Percentiles rank a stretch among this genome's conserved stretches.
Evolutionary conservation across 768 basidiomycete species (phyloP).

Genomic region (Pleurotus citrinopileatus): DNA sequence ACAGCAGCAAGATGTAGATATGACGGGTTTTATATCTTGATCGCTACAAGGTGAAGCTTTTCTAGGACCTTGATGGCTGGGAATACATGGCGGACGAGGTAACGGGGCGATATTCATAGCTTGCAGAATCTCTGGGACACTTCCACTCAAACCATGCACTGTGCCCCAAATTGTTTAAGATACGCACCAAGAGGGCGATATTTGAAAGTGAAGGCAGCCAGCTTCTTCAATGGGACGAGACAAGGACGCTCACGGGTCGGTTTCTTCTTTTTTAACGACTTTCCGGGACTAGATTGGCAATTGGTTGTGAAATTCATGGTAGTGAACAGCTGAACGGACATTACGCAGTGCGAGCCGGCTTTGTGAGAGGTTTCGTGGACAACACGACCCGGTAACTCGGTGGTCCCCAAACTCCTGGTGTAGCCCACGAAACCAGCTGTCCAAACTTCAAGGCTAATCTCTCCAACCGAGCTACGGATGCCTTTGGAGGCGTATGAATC

Average conservation of each 20-base stretch:
- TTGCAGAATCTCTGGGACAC: neutral
- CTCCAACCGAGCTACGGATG: neutral
- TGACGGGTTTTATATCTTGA: no score
- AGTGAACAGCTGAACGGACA: slow-evolving; percentile 19
- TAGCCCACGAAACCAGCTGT: slow-evolving; percentile 8
- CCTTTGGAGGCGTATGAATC: no score
- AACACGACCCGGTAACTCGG: slow-evolving; percentile 1
- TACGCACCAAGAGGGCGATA: slow-evolving; percentile 19
- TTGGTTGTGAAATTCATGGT: neutral
- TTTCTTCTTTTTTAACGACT: no score
- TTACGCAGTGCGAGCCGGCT: slow-evolving; percentile 22
- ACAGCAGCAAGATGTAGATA: no score
- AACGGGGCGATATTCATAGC: neutral
- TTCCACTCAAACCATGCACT: no score
- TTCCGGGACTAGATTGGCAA: no score
- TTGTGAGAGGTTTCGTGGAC: slow-evolving; percentile 26
- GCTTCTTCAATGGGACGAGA: neutral
- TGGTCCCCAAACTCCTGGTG: neutral
- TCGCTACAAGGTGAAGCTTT: no score
- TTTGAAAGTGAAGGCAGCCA: slow-evolving; percentile 16
- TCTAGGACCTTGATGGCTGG: no score
- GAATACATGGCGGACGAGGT: no score
- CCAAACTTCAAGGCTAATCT: slow-evolving; percentile 12
- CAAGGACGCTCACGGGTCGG: neutral
- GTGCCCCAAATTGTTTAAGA: neutral